Base-by-base conservation (phyloP, 1,284 basidiomycete genomes). In the Albatrellus sp. region DNA sequence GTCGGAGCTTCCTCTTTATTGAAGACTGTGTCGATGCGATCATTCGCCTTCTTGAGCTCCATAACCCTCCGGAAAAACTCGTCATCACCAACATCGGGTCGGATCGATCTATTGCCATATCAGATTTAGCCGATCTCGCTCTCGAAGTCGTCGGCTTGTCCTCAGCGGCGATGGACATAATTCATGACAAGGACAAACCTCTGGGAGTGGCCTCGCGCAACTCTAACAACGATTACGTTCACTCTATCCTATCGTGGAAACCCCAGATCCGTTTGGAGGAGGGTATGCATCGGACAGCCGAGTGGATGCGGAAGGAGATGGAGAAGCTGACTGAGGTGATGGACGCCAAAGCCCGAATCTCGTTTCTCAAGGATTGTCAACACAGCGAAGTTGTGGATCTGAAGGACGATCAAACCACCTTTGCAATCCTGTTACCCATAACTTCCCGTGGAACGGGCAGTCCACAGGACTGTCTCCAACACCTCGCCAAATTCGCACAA, bases 1-100 rank as follows among this genome's bases (percentile, higher is more conserved):
- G 68, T 5, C 63, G 76, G 0, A 75, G 72, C 46, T 78, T 78
- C 53, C 58, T 77, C 17, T 77, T 60, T 55, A 72, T 77, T 41
- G 64, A 66, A 43, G 73, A 77, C 50, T 67, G 67, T 14, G 68
- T 77, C 30, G 66, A 69, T 11, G 76, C 62, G 0, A 52, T 77
- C 30, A 43, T 75, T 10, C 58, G 54, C 1, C 63, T 77, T 14
- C 51, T 78, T 11, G 37, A 24, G 24, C 24, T 24, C 7, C 4
- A 52, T 0, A 70, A 67, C 0, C 48, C 59, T 12, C 62, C 55
- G 47, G 37, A 48, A 2, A 51, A 50, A 5, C 66, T 69, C 5
- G 46, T 76, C 44, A 24, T 24, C 24, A 24, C 24, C 24, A 77
- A 77, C 48, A 69, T 78, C 33, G 75, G 74, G 2, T 76, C 75